Percentiles rank a stretch among this genome's conserved stretches.
phyloP scores from a whole-genome alignment of 257 asterid genomes.

The Vinca minor region DNA sequence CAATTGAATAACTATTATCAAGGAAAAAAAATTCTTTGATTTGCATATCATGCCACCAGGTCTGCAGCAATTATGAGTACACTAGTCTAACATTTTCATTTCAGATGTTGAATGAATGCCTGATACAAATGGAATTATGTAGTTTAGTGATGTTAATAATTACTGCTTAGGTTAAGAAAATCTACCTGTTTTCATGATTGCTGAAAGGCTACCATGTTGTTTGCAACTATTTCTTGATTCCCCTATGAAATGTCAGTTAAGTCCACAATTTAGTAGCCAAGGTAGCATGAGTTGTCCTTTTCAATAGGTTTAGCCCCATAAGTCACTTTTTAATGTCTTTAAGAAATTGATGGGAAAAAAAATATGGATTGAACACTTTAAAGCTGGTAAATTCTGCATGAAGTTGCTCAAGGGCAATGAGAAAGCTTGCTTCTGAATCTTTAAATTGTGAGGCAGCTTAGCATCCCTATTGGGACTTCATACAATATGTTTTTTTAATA shows the following conservation, averaged over 20 bases:
- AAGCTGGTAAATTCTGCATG: not conserved
- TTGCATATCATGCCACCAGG: too few species aligned
- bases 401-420: not conserved
- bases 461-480: not conserved
- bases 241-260: not conserved
- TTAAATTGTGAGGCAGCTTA: not conserved
- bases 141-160: not conserved
- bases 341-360: too few species aligned
- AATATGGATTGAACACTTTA: not conserved
- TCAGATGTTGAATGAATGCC: not conserved
- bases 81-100: not conserved
- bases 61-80: not conserved
- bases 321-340: too few species aligned
- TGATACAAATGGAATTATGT: not conserved
- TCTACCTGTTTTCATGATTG: not conserved
- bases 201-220: not conserved
- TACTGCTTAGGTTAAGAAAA: not conserved
- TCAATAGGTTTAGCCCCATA: too few species aligned
- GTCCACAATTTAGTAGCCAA: not conserved
- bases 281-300: too few species aligned
- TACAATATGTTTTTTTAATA: not conserved
- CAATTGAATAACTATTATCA: not conserved
- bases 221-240: not conserved
- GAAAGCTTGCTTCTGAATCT: not conserved
- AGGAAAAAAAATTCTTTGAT: not conserved